Base-by-base conservation (phyloP, 768 basidiomycete genomes). In the Leccinum boreale region DNA sequence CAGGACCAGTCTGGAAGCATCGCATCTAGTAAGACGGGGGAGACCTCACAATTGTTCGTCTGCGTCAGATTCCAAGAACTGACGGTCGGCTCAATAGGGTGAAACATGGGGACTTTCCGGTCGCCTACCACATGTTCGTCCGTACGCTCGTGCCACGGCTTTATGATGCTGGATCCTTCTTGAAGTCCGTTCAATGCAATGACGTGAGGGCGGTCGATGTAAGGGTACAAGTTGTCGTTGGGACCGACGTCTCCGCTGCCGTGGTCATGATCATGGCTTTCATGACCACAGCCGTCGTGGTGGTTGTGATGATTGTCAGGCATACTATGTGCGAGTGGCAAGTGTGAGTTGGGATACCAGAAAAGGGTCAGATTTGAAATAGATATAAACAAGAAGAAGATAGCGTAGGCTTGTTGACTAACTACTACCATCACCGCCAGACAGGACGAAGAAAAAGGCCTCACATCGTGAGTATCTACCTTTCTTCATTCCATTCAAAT, bases 41-140 rank as follows among this genome's bases (percentile, higher is more conserved):
- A 28, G 28, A 50, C 59, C 79, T 65, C 71, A 92, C 91, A 97
- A 72, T 71, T 93, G 89, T 67, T 95, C 94, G 72, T 96, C 94
- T 33, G 89, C 89, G 62, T 97, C 94, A 17, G 92, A 94, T 72
- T 94, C 89, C 58, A 94, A 70, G 59, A 75, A 90, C 94, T 97
- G n/a, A 23, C 23, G 44, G 55, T 53, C 33, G 33, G 17, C 31
- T 63, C 56, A 50, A 52, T 58, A 44, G n/a, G 44, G 50, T 31
- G 35, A 12, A 46, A 21, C 39, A 42, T 11, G n/a, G 24, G 50
- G 53, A 52, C 14, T 45, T 52, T 52, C 29, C 12, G 26, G 50
- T 42, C 36, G 50, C 80, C 63, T 67, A 94, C 94, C 75, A 79
- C 75, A 29, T 74, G 74, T 70, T 94, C 92, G 58, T 89, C 85